phyloP scores from a whole-genome alignment of 768 basidiomycete species.

The Crucibulum laeve region DNA sequence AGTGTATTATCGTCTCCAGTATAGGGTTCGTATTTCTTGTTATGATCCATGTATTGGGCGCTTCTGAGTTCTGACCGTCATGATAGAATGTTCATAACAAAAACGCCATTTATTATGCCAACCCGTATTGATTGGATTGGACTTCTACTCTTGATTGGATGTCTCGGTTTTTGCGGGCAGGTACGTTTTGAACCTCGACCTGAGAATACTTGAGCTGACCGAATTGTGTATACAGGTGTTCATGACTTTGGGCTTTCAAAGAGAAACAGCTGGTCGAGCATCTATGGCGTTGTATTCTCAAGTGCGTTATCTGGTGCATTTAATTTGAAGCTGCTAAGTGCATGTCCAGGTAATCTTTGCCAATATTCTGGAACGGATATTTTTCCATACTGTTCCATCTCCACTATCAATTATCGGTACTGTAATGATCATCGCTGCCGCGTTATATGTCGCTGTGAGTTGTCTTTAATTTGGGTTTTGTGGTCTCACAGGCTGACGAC shows the following conservation, averaged over 20 bases:
- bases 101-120: constrained; percentile 41
- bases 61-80: background rate
- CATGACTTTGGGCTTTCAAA: constrained; percentile 17
- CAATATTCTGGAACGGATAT: constrained; percentile 54
- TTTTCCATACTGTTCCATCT: constrained; percentile 60
- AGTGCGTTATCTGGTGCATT: background rate
- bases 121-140: constrained; percentile 37
- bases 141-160: constrained; percentile 44
- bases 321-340: background rate
- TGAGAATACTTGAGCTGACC: background rate
- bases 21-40: constrained; percentile 23
- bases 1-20: constrained; percentile 40
- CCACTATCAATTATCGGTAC: constrained; percentile 59
- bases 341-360: constrained; percentile 60
- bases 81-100: constrained; percentile 37
- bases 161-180: constrained; percentile 52
- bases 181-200: constrained; percentile 12
- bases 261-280: constrained; percentile 13
- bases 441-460: constrained; percentile 63
- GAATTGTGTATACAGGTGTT: background rate
- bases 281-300: constrained; percentile 11
- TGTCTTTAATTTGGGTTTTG: background rate
- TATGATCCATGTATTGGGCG: background rate
- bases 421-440: constrained; percentile 56
- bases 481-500: background rate